Evolutionary conservation across 179 eudicot species (phyloP).

Genomic region (Actinidia arguta): DNA sequence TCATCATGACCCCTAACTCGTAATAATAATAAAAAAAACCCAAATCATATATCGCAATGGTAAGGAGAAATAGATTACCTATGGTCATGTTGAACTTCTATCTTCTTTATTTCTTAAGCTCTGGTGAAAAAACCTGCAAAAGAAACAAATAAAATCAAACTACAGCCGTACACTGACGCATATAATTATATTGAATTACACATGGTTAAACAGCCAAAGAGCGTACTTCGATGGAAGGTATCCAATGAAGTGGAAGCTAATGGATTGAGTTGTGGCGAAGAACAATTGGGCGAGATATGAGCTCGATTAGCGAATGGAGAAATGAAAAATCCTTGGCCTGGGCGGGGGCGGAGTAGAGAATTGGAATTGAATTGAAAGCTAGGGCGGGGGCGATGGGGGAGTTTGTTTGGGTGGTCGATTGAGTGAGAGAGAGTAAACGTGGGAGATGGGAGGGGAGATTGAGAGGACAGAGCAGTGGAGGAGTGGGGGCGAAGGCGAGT

Average conservation of each 20-base stretch:
- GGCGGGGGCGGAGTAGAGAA: background rate
- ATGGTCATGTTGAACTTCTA: conserved; percentile 55
- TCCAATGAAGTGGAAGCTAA: conserved; percentile 23
- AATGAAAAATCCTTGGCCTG: conserved; percentile 15
- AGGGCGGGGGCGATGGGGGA: background rate
- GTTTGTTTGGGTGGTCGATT: background rate
- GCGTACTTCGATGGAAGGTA: conserved; percentile 49
- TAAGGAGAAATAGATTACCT: conserved; percentile 16
- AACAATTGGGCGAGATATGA: conserved; percentile 23
- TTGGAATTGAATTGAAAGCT: conserved; percentile 9
- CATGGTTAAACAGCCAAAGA: background rate
- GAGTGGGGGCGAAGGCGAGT: conserved; percentile 40
- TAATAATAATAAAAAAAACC: background rate
- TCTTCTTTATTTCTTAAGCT: conserved; percentile 65
- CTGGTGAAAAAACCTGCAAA: conserved; percentile 71
- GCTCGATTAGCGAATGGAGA: conserved; percentile 22
- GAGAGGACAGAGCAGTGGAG: conserved; percentile 12
- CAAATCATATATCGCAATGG: background rate
- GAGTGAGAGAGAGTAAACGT: background rate
- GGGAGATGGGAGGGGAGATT: background rate
- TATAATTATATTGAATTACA: background rate
- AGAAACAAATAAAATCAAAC: background rate
- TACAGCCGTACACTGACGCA: background rate
- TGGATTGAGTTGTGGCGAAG: conserved; percentile 21
- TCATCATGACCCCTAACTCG: background rate